These are phyloP conservation scores for Rhytidhysteron rufulum DNA, from an alignment of 2,329 filamentous ascomycete species.

Conservation along the genomic window DNA sequence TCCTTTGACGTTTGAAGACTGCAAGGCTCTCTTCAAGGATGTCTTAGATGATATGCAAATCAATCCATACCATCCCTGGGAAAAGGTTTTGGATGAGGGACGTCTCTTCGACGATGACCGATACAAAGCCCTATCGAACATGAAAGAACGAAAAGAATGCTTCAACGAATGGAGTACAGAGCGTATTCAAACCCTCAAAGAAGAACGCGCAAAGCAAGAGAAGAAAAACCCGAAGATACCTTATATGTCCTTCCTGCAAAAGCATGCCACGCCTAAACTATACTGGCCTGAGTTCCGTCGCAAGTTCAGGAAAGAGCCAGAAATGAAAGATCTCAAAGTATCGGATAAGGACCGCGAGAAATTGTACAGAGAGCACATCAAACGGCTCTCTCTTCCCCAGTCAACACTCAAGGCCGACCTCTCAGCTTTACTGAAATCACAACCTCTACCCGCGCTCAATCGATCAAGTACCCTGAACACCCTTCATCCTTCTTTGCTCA, in stretches of 20 bases:
- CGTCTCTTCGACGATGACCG: constrained; percentile 79
- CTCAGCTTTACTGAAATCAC: constrained; percentile 58
- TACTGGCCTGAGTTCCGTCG: constrained; percentile 97
- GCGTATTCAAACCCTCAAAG: constrained; percentile 68
- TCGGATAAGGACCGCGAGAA: constrained; percentile 71
- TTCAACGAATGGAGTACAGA: constrained; percentile 82
- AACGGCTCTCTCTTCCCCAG: constrained; percentile 60
- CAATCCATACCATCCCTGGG: constrained; percentile 88
- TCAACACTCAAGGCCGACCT: constrained; percentile 68
- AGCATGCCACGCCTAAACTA: constrained; percentile 80
- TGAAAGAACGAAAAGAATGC: constrained; percentile 73
- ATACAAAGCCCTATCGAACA: constrained; percentile 79
- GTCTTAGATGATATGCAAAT: constrained; percentile 77
- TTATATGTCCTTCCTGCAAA: constrained; percentile 77
- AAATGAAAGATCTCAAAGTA: constrained; percentile 68
- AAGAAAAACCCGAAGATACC: constrained; percentile 79
- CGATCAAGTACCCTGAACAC: constrained; percentile 53
- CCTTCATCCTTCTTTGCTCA: constrained; percentile 60
- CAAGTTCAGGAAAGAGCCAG: constrained; percentile 77
- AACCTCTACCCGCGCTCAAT: constrained; percentile 59
- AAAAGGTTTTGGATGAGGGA: constrained; percentile 79
- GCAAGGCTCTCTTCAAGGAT: constrained; percentile 75
- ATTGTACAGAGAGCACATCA: constrained; percentile 71
- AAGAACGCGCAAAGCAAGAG: constrained; percentile 68
- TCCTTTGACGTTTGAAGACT: constrained; percentile 70